Base-by-base conservation (phyloP, 495 filamentous ascomycete species). In the Neurospora tetraspora region DNA sequence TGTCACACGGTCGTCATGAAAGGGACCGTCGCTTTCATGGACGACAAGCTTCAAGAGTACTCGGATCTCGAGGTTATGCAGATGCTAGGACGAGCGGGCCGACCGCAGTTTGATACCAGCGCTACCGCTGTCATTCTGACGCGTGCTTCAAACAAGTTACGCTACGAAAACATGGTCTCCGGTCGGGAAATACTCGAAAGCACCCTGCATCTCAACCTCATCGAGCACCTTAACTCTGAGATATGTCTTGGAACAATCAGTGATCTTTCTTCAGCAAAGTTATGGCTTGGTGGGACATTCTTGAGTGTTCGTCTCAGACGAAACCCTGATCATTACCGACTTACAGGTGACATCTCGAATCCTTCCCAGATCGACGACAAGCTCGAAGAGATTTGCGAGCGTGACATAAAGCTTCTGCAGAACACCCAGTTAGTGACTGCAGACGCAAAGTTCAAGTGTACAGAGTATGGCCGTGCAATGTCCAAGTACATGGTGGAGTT, bases 11-110 rank as follows among this genome's bases (percentile, higher is more conserved):
- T 97, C 5, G 89, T 99, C 10, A 90, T 99, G 70, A 99, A 98
- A 79, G 94, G 94, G 38, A 98, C 95, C 0, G 87, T 91, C 27
- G 85, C 87, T 5, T 99, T 89, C 81, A 85, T 88, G 47, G 88
- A 91, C 69, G 86, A 71, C 81, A 87, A 71, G 79, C 87, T 90
- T 70, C 79, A 82, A 20, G 94, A 99, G 78, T 97, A 96, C 75
- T 89, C 92, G 0, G 94, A 98, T 78, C 83, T 99, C 20, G 96
- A 99, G 75, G 88, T 99, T 73, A 98, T 97, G 93, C 96, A 99
- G 78, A 99, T 99, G 96, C 87, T 98, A 38, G 96, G 96, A 31
- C 90, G 96, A 69, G 95, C 96, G 42, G 96, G 96, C 0, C 86
- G 96, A 4, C 96, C 96, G 3, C 96, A 99, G 80, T 99, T 97